Evolutionary conservation across 495 filamentous ascomycete genomes (phyloP).

Genomic region (Talaromyces wortmannii): DNA sequence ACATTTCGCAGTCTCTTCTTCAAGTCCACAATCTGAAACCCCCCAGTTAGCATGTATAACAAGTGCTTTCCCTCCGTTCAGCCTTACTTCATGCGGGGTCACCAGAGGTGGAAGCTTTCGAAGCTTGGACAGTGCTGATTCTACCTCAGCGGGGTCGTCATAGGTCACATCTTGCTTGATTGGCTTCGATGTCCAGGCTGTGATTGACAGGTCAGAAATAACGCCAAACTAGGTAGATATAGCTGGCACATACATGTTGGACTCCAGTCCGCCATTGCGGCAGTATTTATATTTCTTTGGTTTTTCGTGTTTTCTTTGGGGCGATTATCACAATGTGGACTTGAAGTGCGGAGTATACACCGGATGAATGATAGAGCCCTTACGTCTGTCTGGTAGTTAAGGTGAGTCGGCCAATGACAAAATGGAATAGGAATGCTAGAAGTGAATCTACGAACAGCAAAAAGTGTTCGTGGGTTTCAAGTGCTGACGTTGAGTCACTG

Average conservation of each 20-base stretch:
- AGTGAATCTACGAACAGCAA: no score
- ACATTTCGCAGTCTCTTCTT: constrained; percentile 74
- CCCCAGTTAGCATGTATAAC: not conserved
- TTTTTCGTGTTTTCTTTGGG: no score
- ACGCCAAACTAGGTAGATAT: not conserved
- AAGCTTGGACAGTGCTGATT: constrained; percentile 63
- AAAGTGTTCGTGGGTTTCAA: no score
- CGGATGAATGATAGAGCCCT: no score
- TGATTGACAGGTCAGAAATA: not conserved
- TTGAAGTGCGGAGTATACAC: no score
- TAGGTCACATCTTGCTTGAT: constrained; percentile 89
- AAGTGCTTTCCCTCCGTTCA: not conserved
- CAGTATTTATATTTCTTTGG: no score
- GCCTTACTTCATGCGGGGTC: constrained; percentile 63
- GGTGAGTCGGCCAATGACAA: no score
- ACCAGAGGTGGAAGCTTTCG: constrained; percentile 80
- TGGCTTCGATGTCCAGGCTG: constrained; percentile 82
- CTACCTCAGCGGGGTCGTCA: constrained; percentile 55
- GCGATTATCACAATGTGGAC: no score
- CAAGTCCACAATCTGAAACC: constrained; percentile 63
- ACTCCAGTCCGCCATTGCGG: constrained; percentile 4
- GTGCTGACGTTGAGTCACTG: no score
- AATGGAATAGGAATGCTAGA: no score
- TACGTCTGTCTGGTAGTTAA: no score
- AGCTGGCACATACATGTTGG: constrained; percentile 3